Conservation (phyloP, 2,329 filamentous ascomycete species). For the Apiospora pterosperma region DNA sequence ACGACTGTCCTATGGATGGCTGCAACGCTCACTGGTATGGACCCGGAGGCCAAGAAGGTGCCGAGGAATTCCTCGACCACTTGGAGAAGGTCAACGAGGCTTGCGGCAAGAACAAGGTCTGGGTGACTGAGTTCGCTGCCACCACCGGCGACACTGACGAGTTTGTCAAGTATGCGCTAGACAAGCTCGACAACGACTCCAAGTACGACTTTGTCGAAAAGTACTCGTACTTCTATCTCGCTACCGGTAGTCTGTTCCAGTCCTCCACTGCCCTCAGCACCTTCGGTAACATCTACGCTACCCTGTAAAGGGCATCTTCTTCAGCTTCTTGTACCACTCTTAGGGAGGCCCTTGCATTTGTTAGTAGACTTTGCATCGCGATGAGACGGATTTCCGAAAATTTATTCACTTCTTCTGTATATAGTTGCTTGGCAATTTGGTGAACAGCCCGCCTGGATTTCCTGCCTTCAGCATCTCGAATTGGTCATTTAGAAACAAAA, state of each 20-base stretch:
- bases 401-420: slow-evolving; percentile 14
- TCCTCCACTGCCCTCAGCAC: slow-evolving; percentile 36
- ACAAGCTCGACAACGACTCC: slow-evolving; percentile 43
- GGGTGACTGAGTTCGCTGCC: slow-evolving; percentile 64
- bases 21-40: slow-evolving; percentile 65
- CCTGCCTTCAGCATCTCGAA: neutral
- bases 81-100: slow-evolving; percentile 41
- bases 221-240: slow-evolving; percentile 57
- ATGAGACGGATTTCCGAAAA: slow-evolving; percentile 4
- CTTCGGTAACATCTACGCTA: slow-evolving; percentile 48
- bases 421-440: slow-evolving; percentile 11
- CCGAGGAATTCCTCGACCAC: slow-evolving; percentile 52
- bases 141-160: slow-evolving; percentile 37
- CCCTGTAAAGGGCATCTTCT: slow-evolving; percentile 16
- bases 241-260: slow-evolving; percentile 38
- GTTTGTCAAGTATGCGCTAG: slow-evolving; percentile 49
- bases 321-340: slow-evolving; percentile 15
- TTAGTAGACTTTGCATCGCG: slow-evolving; percentile 12
- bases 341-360: slow-evolving; percentile 14
- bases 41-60: slow-evolving; percentile 34
- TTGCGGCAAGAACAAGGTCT: slow-evolving; percentile 51
- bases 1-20: slow-evolving; percentile 54
- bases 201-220: slow-evolving; percentile 47
- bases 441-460: neutral
- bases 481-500: slow-evolving; percentile 2